phyloP scores from a whole-genome alignment of 257 asterid genomes.

The Lycium ferocissimum region DNA sequence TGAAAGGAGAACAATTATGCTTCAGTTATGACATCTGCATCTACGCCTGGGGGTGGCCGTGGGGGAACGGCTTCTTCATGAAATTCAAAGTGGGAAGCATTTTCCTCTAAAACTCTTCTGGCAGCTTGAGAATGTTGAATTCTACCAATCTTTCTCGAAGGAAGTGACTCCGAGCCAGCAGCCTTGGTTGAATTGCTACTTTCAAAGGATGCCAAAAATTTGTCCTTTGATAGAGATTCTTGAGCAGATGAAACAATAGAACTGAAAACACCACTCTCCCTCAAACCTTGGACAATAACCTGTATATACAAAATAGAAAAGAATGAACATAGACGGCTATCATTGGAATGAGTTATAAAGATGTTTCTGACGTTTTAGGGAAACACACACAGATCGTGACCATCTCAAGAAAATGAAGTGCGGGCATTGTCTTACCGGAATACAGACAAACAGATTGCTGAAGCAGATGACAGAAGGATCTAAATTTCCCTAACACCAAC shows the following conservation, averaged over 20 bases:
- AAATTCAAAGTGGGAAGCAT: slow-evolving; percentile 24
- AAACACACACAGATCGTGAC: not conserved
- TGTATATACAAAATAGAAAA: slow-evolving; percentile 39
- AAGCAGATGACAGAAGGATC: not conserved
- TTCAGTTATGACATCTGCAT: slow-evolving; percentile 53
- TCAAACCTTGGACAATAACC: slow-evolving; percentile 88
- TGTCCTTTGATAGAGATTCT: slow-evolving; percentile 62
- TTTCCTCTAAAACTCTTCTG: slow-evolving; percentile 57
- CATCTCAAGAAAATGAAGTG: not conserved
- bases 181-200: slow-evolving; percentile 66
- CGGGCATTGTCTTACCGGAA: not conserved
- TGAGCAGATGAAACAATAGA: slow-evolving; percentile 69
- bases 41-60: slow-evolving; percentile 71
- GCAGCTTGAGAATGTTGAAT: slow-evolving; percentile 53
- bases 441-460: not conserved
- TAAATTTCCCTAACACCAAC: not conserved
- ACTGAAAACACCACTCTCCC: slow-evolving; percentile 79
- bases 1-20: slow-evolving; percentile 55
- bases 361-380: not conserved
- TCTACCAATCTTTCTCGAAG: slow-evolving; percentile 75
- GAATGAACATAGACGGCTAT: not conserved
- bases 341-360: not conserved
- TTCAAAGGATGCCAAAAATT: slow-evolving; percentile 66
- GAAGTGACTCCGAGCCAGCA: slow-evolving; percentile 49
- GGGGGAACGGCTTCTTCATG: slow-evolving; percentile 83